Evolutionary conservation across 2,329 filamentous ascomycete genomes (phyloP), one percentile per base, ranked within the genome.

Genomic region (Verticillium longisporum): DNA sequence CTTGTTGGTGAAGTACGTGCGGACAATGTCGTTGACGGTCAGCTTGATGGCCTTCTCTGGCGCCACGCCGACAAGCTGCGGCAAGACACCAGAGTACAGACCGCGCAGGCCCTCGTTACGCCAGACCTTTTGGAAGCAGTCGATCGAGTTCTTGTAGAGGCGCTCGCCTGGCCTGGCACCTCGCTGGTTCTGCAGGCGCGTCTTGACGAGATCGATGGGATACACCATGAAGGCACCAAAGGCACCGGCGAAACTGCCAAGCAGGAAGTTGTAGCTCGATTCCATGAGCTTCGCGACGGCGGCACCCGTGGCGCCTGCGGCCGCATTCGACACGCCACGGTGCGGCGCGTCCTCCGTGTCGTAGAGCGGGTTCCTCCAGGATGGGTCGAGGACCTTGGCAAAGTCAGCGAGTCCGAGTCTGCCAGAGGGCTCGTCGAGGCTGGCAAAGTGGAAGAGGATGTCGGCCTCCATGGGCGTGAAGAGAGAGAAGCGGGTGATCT

Each of bases 141-240:
- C 95, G 65, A 97, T 78, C 56, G 94, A 98, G 82, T 99, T 99
- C 77, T 96, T 97, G 80, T 99, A 99, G 64, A 98, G 78, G 64
- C 90, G 82, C 75, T 97, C 89, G 61, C 95, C 95, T 0, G 93
- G 91, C 58, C 89, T 86, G 4, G 85, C 86, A 58, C 86, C 87
- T 67, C 95, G 87, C 81, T 99, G 95, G 79, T 99, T 99, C 77
- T 99, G 95, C 88, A 99, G 90, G 63, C 95, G 88, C 1, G 95
- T 99, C 85, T 99, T 99, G 75, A 99, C 95, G 64, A 99, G 80
- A 79, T 99, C 95, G 72, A 99, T 98, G 31, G 95, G 95, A 74
- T 99, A 99, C 60, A 99, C 95, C 92, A 99, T 97, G 74, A 99
- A 98, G 13, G 95, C 95, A 73, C 95, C 95, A 72, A 99, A 99